Base-by-base conservation (phyloP, 176 grass and related monocot species). In the Cenchrus americanus region DNA sequence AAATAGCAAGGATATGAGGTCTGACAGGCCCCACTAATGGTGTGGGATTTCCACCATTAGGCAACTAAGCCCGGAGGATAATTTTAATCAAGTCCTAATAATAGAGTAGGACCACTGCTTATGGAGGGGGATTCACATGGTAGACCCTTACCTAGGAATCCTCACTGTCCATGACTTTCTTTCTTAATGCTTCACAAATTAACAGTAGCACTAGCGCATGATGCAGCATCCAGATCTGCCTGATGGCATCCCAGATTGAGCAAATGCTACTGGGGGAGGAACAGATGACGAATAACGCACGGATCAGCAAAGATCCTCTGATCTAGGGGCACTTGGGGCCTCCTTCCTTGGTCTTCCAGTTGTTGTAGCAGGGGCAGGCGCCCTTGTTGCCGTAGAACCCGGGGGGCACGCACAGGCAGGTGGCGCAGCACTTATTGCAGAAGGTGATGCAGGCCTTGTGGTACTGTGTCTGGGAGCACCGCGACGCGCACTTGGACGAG, bases 341-440 rank as follows among this genome's bases (percentile, higher is more conserved):
- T 66, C 80, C 85, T 52, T 57, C 74, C 83, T 82, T 90, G 83
- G 88, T 90, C 83, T 89, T 92, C 90, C 90, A 92, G 90, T 92
- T 87, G 83, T 89, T 89, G 90, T 92, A 92, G 83, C 90, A 89
- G 22, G 90, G 78, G 75, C 90, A 92, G 10, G 50, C 83, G 40
- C 58, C 73, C 90, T 85, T 89, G 90, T 89, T 87, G 73, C 90
- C 90, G 76, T 92, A 90, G 87, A 51, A 83, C 0, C 90, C 90
- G 9, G 87, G 84, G 0, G 90, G 90, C 62, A 92, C 90, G 81
- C 90, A 92, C 15, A 92, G 75, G 87, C 90, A 92, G 30, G 3
- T 76, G 73, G 75, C 84, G 74, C 87, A 92, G 80, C 90, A 92
- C 84, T 92, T 82, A 83, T 87, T 83, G 87, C 90, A 92, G 79